These are phyloP conservation scores for Torrubiella hemipterigena DNA, from an alignment of 2,329 filamentous ascomycete genomes.

Conservation along the genomic window DNA sequence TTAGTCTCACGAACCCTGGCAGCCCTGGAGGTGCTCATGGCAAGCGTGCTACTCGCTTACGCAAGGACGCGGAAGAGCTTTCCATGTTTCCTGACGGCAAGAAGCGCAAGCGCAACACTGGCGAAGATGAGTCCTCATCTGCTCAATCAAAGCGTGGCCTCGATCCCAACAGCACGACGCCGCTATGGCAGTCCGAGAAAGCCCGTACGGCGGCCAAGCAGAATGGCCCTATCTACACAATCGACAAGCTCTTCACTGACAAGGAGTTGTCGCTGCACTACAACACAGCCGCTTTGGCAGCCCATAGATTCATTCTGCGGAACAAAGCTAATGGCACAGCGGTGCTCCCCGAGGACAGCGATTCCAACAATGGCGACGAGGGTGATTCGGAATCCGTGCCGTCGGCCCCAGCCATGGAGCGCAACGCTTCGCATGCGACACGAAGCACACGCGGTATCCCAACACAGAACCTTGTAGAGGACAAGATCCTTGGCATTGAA, in stretches of 20 bases:
- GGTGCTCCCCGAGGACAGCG: conserved; percentile 40
- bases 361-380: conserved; percentile 37
- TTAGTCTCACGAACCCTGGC: conserved; percentile 50
- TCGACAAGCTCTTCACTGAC: conserved; percentile 60
- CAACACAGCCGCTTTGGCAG: conserved; percentile 48
- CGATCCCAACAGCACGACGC: conserved; percentile 45
- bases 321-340: conserved; percentile 40
- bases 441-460: conserved; percentile 46
- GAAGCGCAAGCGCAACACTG: conserved; percentile 49
- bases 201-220: conserved; percentile 40
- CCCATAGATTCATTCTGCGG: conserved; percentile 49
- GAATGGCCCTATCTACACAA: conserved; percentile 49
- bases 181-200: conserved; percentile 51
- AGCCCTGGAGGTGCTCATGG: conserved; percentile 51
- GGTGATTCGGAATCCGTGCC: conserved; percentile 33
- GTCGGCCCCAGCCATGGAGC: conserved; percentile 47
- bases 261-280: conserved; percentile 57
- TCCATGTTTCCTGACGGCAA: conserved; percentile 41
- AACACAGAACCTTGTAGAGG: conserved; percentile 43
- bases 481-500: conserved; percentile 47
- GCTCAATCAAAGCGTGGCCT: conserved; percentile 42
- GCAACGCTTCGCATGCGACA: conserved; percentile 51
- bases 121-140: conserved; percentile 52
- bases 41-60: conserved; percentile 50
- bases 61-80: conserved; percentile 48